Percentiles rank a stretch among this genome's conserved stretches.
phyloP scores from a whole-genome alignment of 495 filamentous ascomycete species.

The Xeromyces bisporus region DNA sequence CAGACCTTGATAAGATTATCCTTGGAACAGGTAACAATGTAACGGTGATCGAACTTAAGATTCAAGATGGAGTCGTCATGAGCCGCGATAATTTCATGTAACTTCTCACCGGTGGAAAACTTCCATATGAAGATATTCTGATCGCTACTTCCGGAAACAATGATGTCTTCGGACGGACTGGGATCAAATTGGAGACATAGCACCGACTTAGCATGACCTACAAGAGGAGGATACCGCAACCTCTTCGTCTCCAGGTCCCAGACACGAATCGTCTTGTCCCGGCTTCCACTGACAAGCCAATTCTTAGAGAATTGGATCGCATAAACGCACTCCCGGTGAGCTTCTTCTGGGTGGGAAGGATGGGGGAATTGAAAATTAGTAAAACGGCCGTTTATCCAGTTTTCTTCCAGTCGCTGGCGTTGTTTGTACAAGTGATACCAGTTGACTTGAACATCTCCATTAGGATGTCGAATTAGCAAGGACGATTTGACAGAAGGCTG shows the following conservation, averaged over 20 bases:
- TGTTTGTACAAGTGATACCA: constrained; percentile 73
- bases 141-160: constrained; percentile 89
- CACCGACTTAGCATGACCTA: constrained; percentile 70
- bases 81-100: constrained; percentile 55
- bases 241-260: constrained; percentile 79
- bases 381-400: constrained; percentile 72
- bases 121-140: constrained; percentile 77
- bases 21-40: constrained; percentile 91
- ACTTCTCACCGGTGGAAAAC: constrained; percentile 71
- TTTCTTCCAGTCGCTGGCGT: constrained; percentile 66
- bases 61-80: constrained; percentile 91
- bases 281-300: constrained; percentile 83
- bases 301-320: constrained; percentile 74
- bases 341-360: constrained; percentile 61
- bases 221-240: constrained; percentile 49
- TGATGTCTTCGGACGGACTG: constrained; percentile 72
- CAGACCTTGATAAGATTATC: constrained; percentile 94
- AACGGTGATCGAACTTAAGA: constrained; percentile 77
- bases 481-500: constrained; percentile 16
- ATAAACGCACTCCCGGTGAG: constrained; percentile 86
- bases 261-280: constrained; percentile 72
- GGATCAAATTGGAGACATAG: constrained; percentile 94
- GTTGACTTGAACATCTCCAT: constrained; percentile 22
- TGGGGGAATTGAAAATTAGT: constrained; percentile 83
- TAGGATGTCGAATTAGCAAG: constrained; percentile 16